Conservation (phyloP, 805 yeast genomes). For the Clavispora fructus region DNA sequence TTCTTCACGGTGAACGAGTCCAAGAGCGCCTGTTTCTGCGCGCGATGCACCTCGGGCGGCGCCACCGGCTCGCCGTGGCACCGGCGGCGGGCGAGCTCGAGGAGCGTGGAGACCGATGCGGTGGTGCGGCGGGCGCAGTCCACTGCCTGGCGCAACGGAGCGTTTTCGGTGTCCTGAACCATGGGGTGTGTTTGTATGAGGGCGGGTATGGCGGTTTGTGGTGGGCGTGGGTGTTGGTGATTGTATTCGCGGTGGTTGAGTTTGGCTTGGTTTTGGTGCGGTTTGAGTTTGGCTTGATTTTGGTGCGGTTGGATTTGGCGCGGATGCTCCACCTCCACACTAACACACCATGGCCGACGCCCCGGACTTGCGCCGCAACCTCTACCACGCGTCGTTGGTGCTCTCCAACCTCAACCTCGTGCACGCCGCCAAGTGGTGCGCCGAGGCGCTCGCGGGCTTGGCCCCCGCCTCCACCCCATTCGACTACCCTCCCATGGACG, state of each 20-base stretch:
- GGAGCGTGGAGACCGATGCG: neutral
- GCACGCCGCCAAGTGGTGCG: slow-evolving; percentile 76
- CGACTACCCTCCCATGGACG: slow-evolving; percentile 7
- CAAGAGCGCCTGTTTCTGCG: slow-evolving; percentile 16
- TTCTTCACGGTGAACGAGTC: slow-evolving; percentile 33
- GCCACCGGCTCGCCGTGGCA: neutral
- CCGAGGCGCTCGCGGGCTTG: slow-evolving; percentile 73
- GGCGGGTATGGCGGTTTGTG: no score
- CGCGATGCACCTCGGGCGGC: neutral
- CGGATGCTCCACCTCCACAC: no score
- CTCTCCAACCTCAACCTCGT: slow-evolving; percentile 55
- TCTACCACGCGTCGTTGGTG: slow-evolving; percentile 21
- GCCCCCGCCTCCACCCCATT: slow-evolving; percentile 12
- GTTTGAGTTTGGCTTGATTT: no score
- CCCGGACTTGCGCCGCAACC: neutral
- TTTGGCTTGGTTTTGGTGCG: no score
- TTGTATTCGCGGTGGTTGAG: no score
- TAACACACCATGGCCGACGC: slow-evolving; percentile 6
- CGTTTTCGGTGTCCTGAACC: neutral
- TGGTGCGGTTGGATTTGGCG: no score
- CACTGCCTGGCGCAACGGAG: neutral
- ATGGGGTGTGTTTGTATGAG: neutral
- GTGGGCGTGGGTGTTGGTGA: no score
- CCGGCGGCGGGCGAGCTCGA: neutral
- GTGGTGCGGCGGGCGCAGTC: neutral